Conservation (phyloP, 1,284 basidiomycete genomes). For the Tilletia indica region DNA sequence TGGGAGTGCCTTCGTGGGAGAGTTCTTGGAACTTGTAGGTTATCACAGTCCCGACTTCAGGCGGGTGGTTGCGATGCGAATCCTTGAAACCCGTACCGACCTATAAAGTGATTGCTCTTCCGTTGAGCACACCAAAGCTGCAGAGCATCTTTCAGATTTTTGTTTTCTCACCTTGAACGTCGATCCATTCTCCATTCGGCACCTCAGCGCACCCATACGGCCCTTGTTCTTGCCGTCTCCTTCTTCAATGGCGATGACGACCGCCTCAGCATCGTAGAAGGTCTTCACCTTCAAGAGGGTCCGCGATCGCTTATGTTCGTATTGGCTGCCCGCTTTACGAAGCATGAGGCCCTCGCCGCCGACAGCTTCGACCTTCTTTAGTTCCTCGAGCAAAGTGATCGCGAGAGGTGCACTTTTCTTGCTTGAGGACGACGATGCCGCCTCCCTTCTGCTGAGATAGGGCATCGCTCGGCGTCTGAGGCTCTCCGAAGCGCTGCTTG, state of each 20-base stretch:
- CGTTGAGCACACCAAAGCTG: neutral
- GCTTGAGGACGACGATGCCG: slow-evolving; percentile 63
- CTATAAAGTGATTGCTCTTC: neutral
- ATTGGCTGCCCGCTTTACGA: slow-evolving; percentile 62
- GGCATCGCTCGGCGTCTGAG: slow-evolving; percentile 27
- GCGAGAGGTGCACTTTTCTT: slow-evolving; percentile 60
- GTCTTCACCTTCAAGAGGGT: slow-evolving; percentile 69
- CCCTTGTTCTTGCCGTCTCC: slow-evolving; percentile 65
- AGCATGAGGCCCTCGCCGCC: slow-evolving; percentile 71
- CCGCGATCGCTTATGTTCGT: slow-evolving; percentile 63
- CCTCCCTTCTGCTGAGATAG: slow-evolving; percentile 39
- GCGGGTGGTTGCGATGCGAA: slow-evolving; percentile 37
- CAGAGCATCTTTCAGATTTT: no score
- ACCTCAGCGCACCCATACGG: slow-evolving; percentile 64
- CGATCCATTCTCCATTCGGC: slow-evolving; percentile 67
- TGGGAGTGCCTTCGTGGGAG: slow-evolving; percentile 60
- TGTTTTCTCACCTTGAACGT: slow-evolving; percentile 32
- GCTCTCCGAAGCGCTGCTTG: slow-evolving; percentile 61
- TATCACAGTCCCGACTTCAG: slow-evolving; percentile 65
- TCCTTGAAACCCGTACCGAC: slow-evolving; percentile 48
- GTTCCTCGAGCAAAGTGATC: slow-evolving; percentile 65
- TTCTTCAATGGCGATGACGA: slow-evolving; percentile 64
- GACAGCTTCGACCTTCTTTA: slow-evolving; percentile 63
- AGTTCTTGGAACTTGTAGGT: slow-evolving; percentile 69
- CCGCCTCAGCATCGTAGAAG: slow-evolving; percentile 69